phyloP scores from a whole-genome alignment of 768 basidiomycete species.

The Cystobasidium onofrii region DNA sequence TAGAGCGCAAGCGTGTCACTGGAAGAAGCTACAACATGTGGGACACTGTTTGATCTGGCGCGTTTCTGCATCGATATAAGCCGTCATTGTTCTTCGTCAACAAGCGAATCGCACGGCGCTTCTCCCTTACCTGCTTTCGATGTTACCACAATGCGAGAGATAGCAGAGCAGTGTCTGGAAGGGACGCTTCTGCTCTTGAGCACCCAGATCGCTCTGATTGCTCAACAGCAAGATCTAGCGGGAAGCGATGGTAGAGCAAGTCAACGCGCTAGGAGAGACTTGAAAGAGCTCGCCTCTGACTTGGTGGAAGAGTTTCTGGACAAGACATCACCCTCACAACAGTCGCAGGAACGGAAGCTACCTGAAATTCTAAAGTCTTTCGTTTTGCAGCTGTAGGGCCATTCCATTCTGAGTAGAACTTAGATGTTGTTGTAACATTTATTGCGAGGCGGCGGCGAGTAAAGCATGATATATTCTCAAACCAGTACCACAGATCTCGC shows the following conservation, averaged over 20 bases:
- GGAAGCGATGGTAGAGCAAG: not conserved
- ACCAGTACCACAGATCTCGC: too few relatives aligned
- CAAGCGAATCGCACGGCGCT: slow-evolving; percentile 14
- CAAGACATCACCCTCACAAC: not conserved
- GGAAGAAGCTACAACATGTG: slow-evolving; percentile 71
- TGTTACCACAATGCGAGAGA: not conserved
- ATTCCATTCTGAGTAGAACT: not conserved
- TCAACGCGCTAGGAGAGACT: slow-evolving; percentile 6
- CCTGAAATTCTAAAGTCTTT: not conserved
- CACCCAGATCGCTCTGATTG: slow-evolving; percentile 33
- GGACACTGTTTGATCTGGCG: slow-evolving; percentile 76
- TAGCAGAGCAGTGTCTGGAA: slow-evolving; percentile 35
- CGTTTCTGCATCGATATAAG: slow-evolving; percentile 68
- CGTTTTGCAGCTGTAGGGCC: not conserved
- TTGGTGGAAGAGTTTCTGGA: slow-evolving; percentile 22
- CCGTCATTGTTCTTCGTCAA: slow-evolving; percentile 54
- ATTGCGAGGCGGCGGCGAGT: too few relatives aligned
- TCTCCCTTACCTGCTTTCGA: slow-evolving; percentile 4
- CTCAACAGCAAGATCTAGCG: not conserved
- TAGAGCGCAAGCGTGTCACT: slow-evolving; percentile 82
- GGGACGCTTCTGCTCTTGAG: slow-evolving; percentile 33
- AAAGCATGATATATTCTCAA: too few relatives aligned
- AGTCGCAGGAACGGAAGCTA: not conserved
- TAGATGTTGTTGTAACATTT: not conserved
- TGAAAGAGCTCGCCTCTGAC: slow-evolving; percentile 28